A percentile compares a stretch with the other conserved stretches of the same genome.
phyloP scores from a whole-genome alignment of 306 rosid species.

The Vicia villosa region DNA sequence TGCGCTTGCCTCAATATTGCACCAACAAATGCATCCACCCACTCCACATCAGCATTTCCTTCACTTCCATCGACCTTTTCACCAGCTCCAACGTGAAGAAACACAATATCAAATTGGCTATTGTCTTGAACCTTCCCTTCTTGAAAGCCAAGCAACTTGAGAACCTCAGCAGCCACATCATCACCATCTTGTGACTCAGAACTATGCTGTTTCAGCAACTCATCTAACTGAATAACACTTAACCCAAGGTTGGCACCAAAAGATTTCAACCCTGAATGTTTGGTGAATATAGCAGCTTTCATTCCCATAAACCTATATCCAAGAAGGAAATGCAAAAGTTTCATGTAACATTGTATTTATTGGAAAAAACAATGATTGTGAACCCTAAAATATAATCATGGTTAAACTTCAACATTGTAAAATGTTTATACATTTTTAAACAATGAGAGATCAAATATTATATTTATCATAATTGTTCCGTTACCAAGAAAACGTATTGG shows the following conservation, averaged over 20 bases:
- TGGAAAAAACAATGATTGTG: neutral
- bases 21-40: conserved; percentile 71
- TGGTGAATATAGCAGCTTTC: conserved; percentile 78
- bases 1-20: conserved; percentile 50
- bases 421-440: neutral
- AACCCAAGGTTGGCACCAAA: conserved; percentile 69
- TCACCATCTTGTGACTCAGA: conserved; percentile 40
- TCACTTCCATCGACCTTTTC: conserved; percentile 44
- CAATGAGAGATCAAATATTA: neutral
- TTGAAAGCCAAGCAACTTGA: conserved; percentile 78
- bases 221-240: conserved; percentile 50
- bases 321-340: conserved; percentile 15
- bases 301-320: conserved; percentile 89
- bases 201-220: conserved; percentile 33
- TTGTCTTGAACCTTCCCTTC: conserved; percentile 59
- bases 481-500: too few relatives aligned
- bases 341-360: conserved; percentile 12
- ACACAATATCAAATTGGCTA: conserved; percentile 68
- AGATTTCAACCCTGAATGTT: conserved; percentile 62
- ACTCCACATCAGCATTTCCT: conserved; percentile 51
- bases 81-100: conserved; percentile 76
- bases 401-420: neutral
- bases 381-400: neutral
- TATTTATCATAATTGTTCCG: too few relatives aligned
- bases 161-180: conserved; percentile 53